Base-by-base conservation (phyloP, 2,329 filamentous ascomycete genomes). In the Sclerotinia glacialis region DNA sequence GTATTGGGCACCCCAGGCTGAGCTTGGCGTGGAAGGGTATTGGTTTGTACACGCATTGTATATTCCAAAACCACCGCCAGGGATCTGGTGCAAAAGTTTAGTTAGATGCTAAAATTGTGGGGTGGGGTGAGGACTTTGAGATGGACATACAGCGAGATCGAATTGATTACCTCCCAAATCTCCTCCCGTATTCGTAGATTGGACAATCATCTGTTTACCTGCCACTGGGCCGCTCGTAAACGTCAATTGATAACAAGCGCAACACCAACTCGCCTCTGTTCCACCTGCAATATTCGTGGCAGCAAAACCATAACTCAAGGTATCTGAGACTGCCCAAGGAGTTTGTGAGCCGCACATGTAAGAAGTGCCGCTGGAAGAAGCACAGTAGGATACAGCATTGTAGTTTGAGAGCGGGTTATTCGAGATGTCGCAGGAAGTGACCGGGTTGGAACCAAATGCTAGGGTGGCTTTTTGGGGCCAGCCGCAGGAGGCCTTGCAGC, bases 401-500 rank as follows among this genome's bases (percentile, higher is more conserved):
- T 79, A 75, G 72, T 85, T 79, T 46, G 78, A 78, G 58, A 89
- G 76, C 3, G 82, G 83, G 67, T 82, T 80, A 78, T 88, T 83
- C 71, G 81, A 78, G 71, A 78, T 80, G 73, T 74, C 72, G 46
- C 74, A 75, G 18, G 72, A 72, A 5, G 55, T 61, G 1, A 75
- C 73, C 0, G 74, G 73, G 26, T 68, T 72, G 12, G 72, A 71
- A 21, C 72, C 74, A 23, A 44, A 56, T 26, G 71, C 72, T 78
- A 75, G 86, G 80, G 55, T 80, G 68, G 83, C 85, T 76, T 89
- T 89, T 61, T 77, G 80, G 12, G 80, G 74, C 87, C 87, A 86
- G 4, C 81, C 81, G 75, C 87, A 90, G 31, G 85, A 88, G 28
- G 87, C 84, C 80, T 91, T 91, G 79, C 88, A 91, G 80, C 88